phyloP scores from a whole-genome alignment of 1,139 yeast genomes.

The Eremothecium coryli region DNA sequence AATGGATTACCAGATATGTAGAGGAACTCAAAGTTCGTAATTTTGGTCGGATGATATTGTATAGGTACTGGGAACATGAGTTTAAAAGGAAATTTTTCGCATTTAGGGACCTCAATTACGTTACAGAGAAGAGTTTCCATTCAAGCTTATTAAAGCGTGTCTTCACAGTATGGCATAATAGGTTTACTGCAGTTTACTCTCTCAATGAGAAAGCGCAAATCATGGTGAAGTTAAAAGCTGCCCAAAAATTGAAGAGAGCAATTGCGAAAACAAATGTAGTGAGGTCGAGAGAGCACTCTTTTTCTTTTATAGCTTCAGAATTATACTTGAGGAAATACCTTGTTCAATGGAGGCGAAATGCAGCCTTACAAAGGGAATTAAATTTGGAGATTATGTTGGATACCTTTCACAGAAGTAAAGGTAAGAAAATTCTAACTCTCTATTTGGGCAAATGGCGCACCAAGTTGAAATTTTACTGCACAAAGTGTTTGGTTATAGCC shows the following conservation, averaged over 20 bases:
- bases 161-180: constrained; percentile 16
- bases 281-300: constrained; percentile 6
- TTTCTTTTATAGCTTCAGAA: constrained; percentile 6
- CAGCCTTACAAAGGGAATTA: constrained; percentile 7
- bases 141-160: constrained; percentile 14
- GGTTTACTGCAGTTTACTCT: not conserved
- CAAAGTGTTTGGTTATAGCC: constrained; percentile 10
- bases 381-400: constrained; percentile 11
- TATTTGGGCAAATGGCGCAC: constrained; percentile 16
- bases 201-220: constrained; percentile 8
- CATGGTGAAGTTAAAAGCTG: constrained; percentile 8
- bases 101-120: constrained; percentile 9
- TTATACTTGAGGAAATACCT: constrained; percentile 9
- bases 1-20: not conserved
- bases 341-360: constrained; percentile 11
- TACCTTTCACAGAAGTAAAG: constrained; percentile 7
- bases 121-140: constrained; percentile 13
- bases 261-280: constrained; percentile 2
- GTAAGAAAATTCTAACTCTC: not conserved
- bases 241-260: constrained; percentile 7
- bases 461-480: constrained; percentile 9
- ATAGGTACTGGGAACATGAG: constrained; percentile 5
- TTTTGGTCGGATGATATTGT: constrained; percentile 5
- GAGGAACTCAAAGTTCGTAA: constrained; percentile 12
- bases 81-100: constrained; percentile 3